phyloP scores from a whole-genome alignment of 768 basidiomycete genomes.

The Tricholoma furcatifolium region DNA sequence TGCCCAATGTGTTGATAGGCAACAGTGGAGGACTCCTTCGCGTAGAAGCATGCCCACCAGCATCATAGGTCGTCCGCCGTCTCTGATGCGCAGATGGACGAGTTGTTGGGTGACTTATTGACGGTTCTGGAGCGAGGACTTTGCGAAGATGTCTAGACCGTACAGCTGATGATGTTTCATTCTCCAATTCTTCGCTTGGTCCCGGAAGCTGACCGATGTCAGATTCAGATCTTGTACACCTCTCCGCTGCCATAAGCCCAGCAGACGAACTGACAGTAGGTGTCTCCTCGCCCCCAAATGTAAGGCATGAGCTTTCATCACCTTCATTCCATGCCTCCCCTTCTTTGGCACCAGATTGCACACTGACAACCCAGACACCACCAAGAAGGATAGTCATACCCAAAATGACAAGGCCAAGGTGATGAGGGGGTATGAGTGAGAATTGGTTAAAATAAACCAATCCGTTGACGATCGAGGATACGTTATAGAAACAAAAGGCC shows the following conservation, averaged over 20 bases:
- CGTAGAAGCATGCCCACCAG: not conserved
- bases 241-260: slow-evolving; percentile 24
- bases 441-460: slow-evolving; percentile 90
- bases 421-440: slow-evolving; percentile 60
- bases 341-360: slow-evolving; percentile 59
- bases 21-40: slow-evolving; percentile 22
- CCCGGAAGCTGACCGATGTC: slow-evolving; percentile 17
- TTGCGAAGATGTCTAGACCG: not conserved
- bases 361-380: slow-evolving; percentile 89
- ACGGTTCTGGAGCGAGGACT: slow-evolving; percentile 5
- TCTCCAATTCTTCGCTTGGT: not conserved
- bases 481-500: slow-evolving; percentile 94
- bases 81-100: not conserved
- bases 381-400: slow-evolving; percentile 78
- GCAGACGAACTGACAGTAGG: not conserved
- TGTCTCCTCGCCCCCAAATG: slow-evolving; percentile 4
- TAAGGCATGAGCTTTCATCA: slow-evolving; percentile 27
- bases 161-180: not conserved
- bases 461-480: slow-evolving; percentile 88
- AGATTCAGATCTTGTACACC: slow-evolving; percentile 32
- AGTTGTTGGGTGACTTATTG: not conserved
- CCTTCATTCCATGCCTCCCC: slow-evolving; percentile 48
- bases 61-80: slow-evolving; percentile 13
- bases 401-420: slow-evolving; percentile 71
- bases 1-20: slow-evolving; percentile 37